Conservation (phyloP, 345 rosid genomes). For the Citrus australasica region DNA sequence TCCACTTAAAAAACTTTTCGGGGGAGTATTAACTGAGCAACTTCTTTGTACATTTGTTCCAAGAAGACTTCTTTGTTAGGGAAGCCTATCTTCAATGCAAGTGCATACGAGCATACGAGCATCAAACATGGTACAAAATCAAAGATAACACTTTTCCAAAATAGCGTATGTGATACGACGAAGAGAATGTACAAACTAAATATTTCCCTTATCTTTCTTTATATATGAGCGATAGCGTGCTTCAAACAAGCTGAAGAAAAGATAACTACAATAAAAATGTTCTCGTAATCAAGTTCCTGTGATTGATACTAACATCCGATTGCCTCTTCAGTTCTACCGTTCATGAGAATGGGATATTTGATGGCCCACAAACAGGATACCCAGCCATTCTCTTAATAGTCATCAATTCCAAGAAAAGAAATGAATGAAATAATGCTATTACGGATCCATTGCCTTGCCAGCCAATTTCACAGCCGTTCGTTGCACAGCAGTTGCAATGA, state of each 20-base stretch:
- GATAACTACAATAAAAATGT: neutral
- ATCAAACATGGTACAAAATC: neutral
- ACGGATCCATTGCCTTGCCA: neutral
- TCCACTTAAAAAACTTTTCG: too few relatives aligned
- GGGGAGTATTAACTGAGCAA: too few relatives aligned
- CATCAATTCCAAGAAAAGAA: neutral
- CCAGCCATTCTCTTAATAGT: neutral
- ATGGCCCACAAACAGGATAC: too few relatives aligned
- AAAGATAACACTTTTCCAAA: too few relatives aligned
- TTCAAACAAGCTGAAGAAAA: neutral
- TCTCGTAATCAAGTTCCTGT: neutral
- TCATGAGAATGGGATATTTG: neutral
- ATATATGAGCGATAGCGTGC: neutral
- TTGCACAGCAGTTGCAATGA: conserved; percentile 66
- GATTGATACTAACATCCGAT: neutral
- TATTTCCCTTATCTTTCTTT: neutral
- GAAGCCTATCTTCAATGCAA: too few relatives aligned
- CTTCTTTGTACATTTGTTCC: too few relatives aligned
- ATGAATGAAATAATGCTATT: conserved; percentile 21
- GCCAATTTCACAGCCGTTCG: conserved; percentile 33
- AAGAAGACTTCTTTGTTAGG: too few relatives aligned
- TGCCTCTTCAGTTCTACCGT: neutral
- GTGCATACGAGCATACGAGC: neutral
- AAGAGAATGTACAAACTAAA: neutral
- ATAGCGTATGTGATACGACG: neutral